A percentile compares a stretch with the other conserved stretches of the same genome.
These are phyloP conservation scores for Dacryopinax primogenitus DNA, from an alignment of 768 basidiomycete genomes.

Conservation along the genomic window DNA sequence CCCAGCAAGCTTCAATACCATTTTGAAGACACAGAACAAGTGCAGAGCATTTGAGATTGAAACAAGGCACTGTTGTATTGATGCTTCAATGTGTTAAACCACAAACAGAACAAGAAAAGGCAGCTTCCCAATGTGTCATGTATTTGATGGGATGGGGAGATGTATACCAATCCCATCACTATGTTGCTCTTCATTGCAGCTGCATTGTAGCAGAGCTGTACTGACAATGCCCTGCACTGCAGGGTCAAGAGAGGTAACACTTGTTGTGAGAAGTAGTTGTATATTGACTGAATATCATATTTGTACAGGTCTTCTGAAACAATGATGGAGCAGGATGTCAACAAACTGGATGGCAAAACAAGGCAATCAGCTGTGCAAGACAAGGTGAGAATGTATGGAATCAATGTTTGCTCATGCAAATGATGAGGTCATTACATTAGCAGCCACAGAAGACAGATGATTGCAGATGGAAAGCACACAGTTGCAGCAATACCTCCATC, in stretches of 20 bases:
- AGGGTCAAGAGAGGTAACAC: background rate
- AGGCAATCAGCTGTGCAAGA: background rate
- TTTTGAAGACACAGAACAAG: slow-evolving; percentile 11
- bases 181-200: slow-evolving; percentile 29
- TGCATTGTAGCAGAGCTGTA: slow-evolving; percentile 20
- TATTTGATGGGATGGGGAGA: slow-evolving; percentile 39
- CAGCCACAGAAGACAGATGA: background rate
- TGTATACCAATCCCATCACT: slow-evolving; percentile 28
- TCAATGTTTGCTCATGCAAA: background rate
- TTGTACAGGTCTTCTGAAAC: background rate
- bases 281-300: background rate
- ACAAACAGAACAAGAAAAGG: slow-evolving; percentile 31
- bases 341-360: background rate
- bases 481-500: background rate
- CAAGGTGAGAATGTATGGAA: background rate
- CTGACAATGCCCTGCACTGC: slow-evolving; percentile 21
- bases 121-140: slow-evolving; percentile 30
- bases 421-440: background rate
- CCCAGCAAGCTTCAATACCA: slow-evolving; percentile 27
- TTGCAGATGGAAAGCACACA: background rate
- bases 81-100: slow-evolving; percentile 26
- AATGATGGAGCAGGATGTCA: background rate
- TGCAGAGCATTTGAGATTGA: slow-evolving; percentile 19
- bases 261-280: background rate
- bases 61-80: slow-evolving; percentile 27